Evolutionary conservation across 306 rosid genomes (phyloP).

Genomic region (Pterocarpus santalinus): DNA sequence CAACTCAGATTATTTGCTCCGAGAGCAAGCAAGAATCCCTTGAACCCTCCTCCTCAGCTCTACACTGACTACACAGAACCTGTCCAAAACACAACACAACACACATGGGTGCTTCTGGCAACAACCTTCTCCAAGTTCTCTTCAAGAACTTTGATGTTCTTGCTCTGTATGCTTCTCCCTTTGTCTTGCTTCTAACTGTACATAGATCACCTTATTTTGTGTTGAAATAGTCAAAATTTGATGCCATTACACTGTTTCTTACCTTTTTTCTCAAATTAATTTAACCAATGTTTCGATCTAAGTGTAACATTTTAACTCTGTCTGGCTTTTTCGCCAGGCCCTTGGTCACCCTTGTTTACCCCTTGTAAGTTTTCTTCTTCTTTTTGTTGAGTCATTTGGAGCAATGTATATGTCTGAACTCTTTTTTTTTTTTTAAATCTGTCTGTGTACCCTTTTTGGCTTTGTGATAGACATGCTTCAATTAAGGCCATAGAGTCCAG

Average conservation of each 20-base stretch:
- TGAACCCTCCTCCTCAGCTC: constrained; percentile 33
- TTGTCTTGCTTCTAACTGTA: neutral
- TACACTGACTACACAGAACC: neutral
- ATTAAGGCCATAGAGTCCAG: constrained; percentile 86
- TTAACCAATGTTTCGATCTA: neutral
- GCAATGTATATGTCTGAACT: constrained; percentile 16
- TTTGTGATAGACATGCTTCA: constrained; percentile 72
- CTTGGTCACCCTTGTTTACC: constrained; percentile 81
- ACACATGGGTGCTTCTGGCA: constrained; percentile 66
- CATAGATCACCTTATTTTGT: neutral
- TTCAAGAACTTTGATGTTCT: constrained; percentile 88
- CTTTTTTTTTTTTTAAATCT: neutral
- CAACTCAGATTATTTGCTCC: too few relatives aligned
- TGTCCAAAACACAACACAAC: constrained; percentile 12
- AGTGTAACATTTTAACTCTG: neutral
- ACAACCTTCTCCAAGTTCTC: constrained; percentile 79
- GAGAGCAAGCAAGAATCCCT: too few relatives aligned
- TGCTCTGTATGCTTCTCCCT: constrained; percentile 70
- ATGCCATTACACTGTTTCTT: neutral
- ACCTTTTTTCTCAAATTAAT: neutral
- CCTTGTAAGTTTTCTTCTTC: constrained; percentile 69
- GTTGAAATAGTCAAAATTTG: too few relatives aligned
- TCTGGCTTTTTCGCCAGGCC: constrained; percentile 65
- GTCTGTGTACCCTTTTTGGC: neutral
- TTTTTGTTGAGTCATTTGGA: constrained; percentile 13